A percentile compares a stretch with the other conserved stretches of the same genome.
Evolutionary conservation across 441 rosid species (phyloP).

Genomic region (Adansonia gregorii): DNA sequence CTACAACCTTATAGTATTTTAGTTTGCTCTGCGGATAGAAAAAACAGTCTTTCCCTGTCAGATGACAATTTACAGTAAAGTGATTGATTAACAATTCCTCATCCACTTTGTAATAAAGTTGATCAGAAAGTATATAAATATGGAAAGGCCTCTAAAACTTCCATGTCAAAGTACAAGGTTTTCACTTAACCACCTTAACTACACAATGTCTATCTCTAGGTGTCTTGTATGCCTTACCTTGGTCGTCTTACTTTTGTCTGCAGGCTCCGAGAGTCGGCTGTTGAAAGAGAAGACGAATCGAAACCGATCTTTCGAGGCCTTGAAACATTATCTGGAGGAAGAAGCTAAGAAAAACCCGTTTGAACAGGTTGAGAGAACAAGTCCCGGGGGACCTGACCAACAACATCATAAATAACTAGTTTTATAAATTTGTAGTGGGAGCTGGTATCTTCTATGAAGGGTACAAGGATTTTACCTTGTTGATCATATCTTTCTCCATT

Average conservation of each 20-base stretch:
- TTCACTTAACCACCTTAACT: background rate
- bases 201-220: conserved; percentile 10
- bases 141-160: background rate
- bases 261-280: background rate
- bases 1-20: background rate
- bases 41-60: conserved; percentile 16
- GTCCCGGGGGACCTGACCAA: conserved; percentile 54
- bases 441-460: background rate
- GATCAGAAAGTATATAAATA: background rate
- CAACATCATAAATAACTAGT: conserved; percentile 41
- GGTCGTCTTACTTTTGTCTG: background rate
- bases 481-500: background rate
- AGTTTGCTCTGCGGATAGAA: background rate
- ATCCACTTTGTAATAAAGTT: background rate
- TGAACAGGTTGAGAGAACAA: conserved; percentile 31
- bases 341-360: conserved; percentile 7
- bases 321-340: conserved; percentile 10
- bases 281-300: conserved; percentile 12
- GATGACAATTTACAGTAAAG: conserved; percentile 8
- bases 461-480: background rate
- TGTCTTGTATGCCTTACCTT: background rate
- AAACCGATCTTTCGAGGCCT: background rate
- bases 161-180: conserved; percentile 13
- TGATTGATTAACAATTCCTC: conserved; percentile 1
- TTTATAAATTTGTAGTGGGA: background rate